Evolutionary conservation across 2,329 filamentous ascomycete genomes (phyloP), one percentile per base, ranked within the genome.

Genomic region (Trichoderma simmonsii): DNA sequence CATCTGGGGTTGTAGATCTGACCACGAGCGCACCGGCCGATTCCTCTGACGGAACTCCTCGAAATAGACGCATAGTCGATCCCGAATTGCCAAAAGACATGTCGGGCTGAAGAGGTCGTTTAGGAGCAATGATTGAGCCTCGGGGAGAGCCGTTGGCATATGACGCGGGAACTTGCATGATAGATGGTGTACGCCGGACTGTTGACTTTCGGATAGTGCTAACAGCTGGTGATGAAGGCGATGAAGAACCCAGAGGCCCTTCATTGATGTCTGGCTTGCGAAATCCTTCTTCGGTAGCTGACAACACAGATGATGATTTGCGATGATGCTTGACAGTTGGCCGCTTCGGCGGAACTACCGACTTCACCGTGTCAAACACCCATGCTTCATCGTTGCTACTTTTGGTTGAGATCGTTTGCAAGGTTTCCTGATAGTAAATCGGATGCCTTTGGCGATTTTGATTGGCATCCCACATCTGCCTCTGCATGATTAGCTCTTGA

Each of bases 291-390:
- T 91, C 89, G n/a, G 86, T 85, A 51, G 84, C 81, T 73, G 87
- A 85, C 48, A 89, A 85, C 4, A 62, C 15, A 18, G 66, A 70
- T 6, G 87, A 86, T 0, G 88, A 90, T 72, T 89, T 88, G 68
- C 88, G 84, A 62, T 85, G 84, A 62, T 85, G 77, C 77, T 84
- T 87, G 15, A 71, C 18, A 3, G 57, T 56, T 39, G 84, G 82
- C 51, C 87, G 89, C 76, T 88, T 88, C 4, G 89, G 86, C 4
- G 79, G 80, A 1, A 77, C 86, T 36, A 91, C 85, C 0, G 92
- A 93, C 81, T 93, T 96, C 78, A 98, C 90, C 0, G 95, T 98
- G 78, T 98, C 95, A 79, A 98, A 98, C 2, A 97, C 92, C 95
- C 95, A 98, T 75, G 93, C 95, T 74, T 97, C 94, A 18, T 93